phyloP scores from a whole-genome alignment of 2,329 filamentous ascomycete genomes.

The Aureobasidium zeae region DNA sequence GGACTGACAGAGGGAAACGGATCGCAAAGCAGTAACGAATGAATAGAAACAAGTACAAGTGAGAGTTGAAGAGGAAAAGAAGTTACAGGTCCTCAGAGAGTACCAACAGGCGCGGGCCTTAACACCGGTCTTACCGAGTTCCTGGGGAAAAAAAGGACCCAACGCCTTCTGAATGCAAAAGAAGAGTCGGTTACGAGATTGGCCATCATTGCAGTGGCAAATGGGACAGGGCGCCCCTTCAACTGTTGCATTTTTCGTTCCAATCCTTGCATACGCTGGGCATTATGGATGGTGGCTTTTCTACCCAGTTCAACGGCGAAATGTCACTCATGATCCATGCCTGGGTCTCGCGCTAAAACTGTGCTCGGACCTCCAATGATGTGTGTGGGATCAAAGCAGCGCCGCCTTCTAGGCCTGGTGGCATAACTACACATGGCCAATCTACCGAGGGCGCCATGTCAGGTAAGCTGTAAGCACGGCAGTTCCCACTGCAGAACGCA shows the following conservation, averaged over 20 bases:
- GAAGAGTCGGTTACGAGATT: constrained; percentile 16
- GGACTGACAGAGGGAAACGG: neutral
- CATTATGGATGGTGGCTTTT: constrained; percentile 15
- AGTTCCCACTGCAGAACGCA: constrained; percentile 4
- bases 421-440: constrained; percentile 8
- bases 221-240: constrained; percentile 4
- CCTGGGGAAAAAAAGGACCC: constrained; percentile 10
- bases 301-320: constrained; percentile 15
- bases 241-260: constrained; percentile 14
- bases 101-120: constrained; percentile 15
- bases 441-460: constrained; percentile 9
- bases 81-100: constrained; percentile 7
- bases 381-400: constrained; percentile 10
- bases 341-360: constrained; percentile 4
- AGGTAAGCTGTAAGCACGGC: constrained; percentile 2
- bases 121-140: constrained; percentile 14
- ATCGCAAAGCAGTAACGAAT: constrained; percentile 12
- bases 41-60: constrained; percentile 4
- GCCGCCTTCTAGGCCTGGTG: constrained; percentile 14
- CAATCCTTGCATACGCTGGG: constrained; percentile 15
- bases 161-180: constrained; percentile 15
- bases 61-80: constrained; percentile 12
- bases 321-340: constrained; percentile 15
- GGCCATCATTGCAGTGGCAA: constrained; percentile 11
- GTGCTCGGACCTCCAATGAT: constrained; percentile 15